A percentile compares a stretch with the other conserved stretches of the same genome.
phyloP scores from a whole-genome alignment of 352 stramenopile genomes.

The Thraustochytrium striatum region DNA sequence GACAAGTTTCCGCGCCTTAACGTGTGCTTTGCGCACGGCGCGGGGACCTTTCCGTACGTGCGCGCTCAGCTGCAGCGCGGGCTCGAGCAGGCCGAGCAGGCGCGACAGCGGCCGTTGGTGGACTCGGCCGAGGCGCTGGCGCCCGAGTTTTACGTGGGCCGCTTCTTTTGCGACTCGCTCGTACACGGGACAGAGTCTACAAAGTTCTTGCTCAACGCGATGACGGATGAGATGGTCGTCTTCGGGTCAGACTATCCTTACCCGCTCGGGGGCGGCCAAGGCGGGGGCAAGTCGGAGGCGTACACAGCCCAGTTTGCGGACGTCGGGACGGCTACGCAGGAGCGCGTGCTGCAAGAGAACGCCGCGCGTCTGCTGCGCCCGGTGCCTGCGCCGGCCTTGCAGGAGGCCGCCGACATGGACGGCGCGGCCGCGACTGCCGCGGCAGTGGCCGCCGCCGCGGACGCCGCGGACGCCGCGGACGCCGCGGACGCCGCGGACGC shows the following conservation, averaged over 20 bases:
- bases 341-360: too few species aligned
- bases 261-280: slow-evolving; percentile 29
- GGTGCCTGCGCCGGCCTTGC: too few species aligned
- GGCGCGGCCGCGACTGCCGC: too few species aligned
- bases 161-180: slow-evolving; percentile 49
- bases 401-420: too few species aligned
- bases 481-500: too few species aligned
- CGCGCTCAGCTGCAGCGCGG: slow-evolving; percentile 51
- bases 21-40: slow-evolving; percentile 52
- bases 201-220: slow-evolving; percentile 51
- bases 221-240: slow-evolving; percentile 44
- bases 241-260: slow-evolving; percentile 54
- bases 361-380: too few species aligned
- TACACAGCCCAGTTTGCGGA: too few species aligned
- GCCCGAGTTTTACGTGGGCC: slow-evolving; percentile 47
- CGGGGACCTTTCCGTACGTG: slow-evolving; percentile 50
- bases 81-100: slow-evolving; percentile 32
- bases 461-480: too few species aligned
- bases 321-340: too few species aligned
- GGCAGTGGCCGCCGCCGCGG: too few species aligned
- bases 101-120: slow-evolving; percentile 30
- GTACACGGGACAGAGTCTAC: slow-evolving; percentile 45
- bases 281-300: too few species aligned
- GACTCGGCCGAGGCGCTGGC: neutral
- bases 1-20: slow-evolving; percentile 52